Percentiles rank a stretch among this genome's conserved stretches.
phyloP scores from a whole-genome alignment of 257 asterid species.

The Solanum pinnatisectum region DNA sequence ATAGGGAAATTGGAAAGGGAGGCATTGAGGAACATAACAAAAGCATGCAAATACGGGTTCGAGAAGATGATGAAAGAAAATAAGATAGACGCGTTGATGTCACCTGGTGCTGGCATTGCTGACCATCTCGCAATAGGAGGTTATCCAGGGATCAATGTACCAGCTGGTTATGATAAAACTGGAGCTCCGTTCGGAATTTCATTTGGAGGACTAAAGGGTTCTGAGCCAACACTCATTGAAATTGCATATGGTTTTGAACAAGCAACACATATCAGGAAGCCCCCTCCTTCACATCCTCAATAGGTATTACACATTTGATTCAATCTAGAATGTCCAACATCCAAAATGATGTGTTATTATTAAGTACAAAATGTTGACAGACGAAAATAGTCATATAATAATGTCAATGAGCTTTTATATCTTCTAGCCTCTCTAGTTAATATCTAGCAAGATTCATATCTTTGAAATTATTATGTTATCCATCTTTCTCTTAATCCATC shows the following conservation, averaged over 20 bases:
- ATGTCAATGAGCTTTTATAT: not conserved
- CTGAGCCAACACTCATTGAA: constrained; percentile 42
- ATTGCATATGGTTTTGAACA: constrained; percentile 54
- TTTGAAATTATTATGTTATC: not conserved
- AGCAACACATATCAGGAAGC: constrained; percentile 41
- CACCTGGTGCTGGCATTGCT: not conserved
- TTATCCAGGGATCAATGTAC: constrained; percentile 37
- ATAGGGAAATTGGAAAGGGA: constrained; percentile 16
- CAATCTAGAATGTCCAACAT: not conserved
- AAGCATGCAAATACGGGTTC: constrained; percentile 13
- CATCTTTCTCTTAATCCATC: not conserved
- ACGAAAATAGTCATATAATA: not conserved
- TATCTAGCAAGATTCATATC: not conserved
- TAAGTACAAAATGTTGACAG: not conserved
- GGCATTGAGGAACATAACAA: constrained; percentile 7
- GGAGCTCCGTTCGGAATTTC: constrained; percentile 36
- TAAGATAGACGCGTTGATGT: constrained; percentile 30
- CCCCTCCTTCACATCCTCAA: constrained; percentile 16
- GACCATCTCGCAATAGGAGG: constrained; percentile 26
- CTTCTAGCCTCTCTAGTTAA: not conserved
- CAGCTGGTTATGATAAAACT: constrained; percentile 28
- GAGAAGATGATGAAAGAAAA: constrained; percentile 25
- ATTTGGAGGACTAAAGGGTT: constrained; percentile 40
- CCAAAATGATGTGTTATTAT: not conserved
- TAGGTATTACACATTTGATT: not conserved